These are phyloP conservation scores for Collariella sp. DNA, from an alignment of 495 filamentous ascomycete species.

Conservation along the genomic window DNA sequence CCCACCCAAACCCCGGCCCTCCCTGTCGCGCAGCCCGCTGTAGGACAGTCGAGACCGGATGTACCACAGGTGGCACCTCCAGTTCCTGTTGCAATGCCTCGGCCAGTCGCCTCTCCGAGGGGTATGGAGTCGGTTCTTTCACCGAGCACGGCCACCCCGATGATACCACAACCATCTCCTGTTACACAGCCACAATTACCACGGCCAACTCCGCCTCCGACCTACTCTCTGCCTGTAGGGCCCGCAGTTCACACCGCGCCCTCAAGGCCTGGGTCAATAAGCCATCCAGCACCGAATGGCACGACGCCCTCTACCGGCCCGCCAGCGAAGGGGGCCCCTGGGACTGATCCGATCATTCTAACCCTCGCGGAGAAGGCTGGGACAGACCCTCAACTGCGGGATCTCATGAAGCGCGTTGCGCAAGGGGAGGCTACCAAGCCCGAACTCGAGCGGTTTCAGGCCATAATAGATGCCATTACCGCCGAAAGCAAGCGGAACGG, in stretches of 20 bases:
- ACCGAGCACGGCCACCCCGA: conserved; percentile 8
- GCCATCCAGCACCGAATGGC: conserved; percentile 17
- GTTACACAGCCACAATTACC: background rate
- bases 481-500: conserved; percentile 41
- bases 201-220: conserved; percentile 3
- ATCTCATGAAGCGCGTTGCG: conserved; percentile 93
- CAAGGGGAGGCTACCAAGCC: conserved; percentile 70
- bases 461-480: conserved; percentile 85
- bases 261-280: background rate
- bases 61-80: conserved; percentile 26
- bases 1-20: conserved; percentile 12
- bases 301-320: conserved; percentile 20
- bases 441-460: conserved; percentile 81
- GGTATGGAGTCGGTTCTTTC: conserved; percentile 28
- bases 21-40: background rate
- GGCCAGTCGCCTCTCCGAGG: conserved; percentile 21
- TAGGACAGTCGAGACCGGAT: conserved; percentile 19
- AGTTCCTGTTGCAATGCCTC: conserved; percentile 21
- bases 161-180: conserved; percentile 3
- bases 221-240: background rate
- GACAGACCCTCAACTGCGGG: conserved; percentile 77
- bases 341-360: conserved; percentile 89
- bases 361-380: conserved; percentile 82
- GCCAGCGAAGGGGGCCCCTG: conserved; percentile 28
- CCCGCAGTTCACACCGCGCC: background rate